These are phyloP conservation scores for Trametes maxima DNA, from an alignment of 768 basidiomycete genomes.

Conservation along the genomic window DNA sequence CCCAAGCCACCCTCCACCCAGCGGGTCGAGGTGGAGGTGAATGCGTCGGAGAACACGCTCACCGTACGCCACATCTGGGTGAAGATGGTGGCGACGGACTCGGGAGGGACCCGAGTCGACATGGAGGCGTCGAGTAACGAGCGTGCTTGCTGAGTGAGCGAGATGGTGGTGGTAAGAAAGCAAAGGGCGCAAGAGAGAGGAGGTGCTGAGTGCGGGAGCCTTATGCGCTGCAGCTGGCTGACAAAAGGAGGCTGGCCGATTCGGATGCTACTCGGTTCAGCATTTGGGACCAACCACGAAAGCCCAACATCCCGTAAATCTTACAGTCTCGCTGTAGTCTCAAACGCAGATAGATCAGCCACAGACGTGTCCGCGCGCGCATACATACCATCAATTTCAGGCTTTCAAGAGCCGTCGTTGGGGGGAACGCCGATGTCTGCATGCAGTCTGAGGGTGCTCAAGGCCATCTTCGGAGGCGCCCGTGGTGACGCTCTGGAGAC, in stretches of 20 bases:
- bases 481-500: too few species aligned
- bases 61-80: conserved; percentile 3
- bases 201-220: neutral
- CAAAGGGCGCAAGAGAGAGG: neutral
- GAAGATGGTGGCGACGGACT: conserved; percentile 2
- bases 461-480: too few species aligned
- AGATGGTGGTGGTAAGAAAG: neutral
- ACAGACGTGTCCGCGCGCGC: too few species aligned
- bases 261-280: too few species aligned
- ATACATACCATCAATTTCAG: too few species aligned
- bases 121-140: neutral
- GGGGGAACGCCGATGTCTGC: too few species aligned
- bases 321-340: too few species aligned
- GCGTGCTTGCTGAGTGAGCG: neutral
- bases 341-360: too few species aligned
- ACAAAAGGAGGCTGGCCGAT: neutral
- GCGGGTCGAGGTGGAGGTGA: neutral
- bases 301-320: too few species aligned
- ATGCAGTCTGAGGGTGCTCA: too few species aligned
- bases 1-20: conserved; percentile 1
- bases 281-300: too few species aligned
- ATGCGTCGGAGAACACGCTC: conserved; percentile 2
- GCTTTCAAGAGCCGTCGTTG: too few species aligned
- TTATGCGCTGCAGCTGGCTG: neutral
- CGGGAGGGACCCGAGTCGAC: neutral